Base-by-base conservation (phyloP, 352 stramenopile genomes). In the Phytophthora syringae region DNA sequence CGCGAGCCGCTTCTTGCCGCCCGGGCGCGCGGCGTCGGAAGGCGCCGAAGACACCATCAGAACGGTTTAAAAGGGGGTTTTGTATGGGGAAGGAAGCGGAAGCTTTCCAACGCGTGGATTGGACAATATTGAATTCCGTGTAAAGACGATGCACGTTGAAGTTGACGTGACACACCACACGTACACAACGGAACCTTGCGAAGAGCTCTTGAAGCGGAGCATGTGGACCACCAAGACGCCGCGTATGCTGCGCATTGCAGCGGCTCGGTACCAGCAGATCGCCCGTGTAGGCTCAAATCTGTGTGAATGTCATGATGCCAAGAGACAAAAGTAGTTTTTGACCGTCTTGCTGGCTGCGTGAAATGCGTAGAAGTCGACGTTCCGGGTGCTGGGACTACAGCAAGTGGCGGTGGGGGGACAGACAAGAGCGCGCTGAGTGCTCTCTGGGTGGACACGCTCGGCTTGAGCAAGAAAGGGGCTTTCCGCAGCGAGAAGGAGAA, bases 361-460 rank as follows among this genome's bases (percentile, higher is more conserved):
- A 22, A 18, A 1, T 40, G 44, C 22, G 36, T 37, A 79, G 76
- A 80, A 81, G 45, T 90, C 81, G 42, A 84, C 89, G 24, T 99
- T 98, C 81, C 84, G 89, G 59, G 90, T 99, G 56, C 81, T 99
- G 18, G 97, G 97, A 22, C 72, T 99, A 47, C 97, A 99, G 82
- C 97, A 99, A 80, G 88, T 99, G 37, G 97, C 97, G 21, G 96
- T 40, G 97, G 97, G 49, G 91, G 86, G 25, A 48, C 88, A 1
- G 79, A 97, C 72, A 99, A 98, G 74, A 68, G 65, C 42, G 77
- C 82, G 22, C 74, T 99, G n/a, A 88, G 72, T 64, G 71, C 88
- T 22, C 70, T 97, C 3, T 97, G 90, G 91, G 81, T 89, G 24
- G 87, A 95, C 64, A 77, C 88, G 24, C 86, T 97, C 24, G 89